phyloP scores from a whole-genome alignment of 2,329 filamentous ascomycete genomes.

The Colletotrichum gloeosporioides region DNA sequence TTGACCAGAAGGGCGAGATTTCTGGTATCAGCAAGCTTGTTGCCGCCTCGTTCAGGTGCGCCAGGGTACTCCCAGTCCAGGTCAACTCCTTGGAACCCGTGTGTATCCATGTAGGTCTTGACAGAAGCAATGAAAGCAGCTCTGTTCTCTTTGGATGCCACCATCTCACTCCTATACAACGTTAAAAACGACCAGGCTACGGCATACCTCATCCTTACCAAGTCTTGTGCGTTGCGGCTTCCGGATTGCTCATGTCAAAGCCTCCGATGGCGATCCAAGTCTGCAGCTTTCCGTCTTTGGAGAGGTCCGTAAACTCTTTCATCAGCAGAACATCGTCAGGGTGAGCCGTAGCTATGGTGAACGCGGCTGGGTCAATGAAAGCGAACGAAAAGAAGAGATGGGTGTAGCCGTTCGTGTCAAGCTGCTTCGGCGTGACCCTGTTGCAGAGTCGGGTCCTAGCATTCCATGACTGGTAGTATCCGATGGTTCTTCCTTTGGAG shows the following conservation, averaged over 20 bases:
- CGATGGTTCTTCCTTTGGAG: not conserved
- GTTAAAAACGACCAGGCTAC: not conserved
- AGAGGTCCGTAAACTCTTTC: constrained; percentile 33
- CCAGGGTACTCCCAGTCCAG: not conserved
- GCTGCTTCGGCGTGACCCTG: not conserved
- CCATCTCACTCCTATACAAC: not conserved
- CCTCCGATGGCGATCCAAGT: not conserved
- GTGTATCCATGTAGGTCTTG: not conserved
- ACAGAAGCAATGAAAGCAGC: not conserved
- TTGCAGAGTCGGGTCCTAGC: not conserved
- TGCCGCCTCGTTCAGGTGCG: not conserved
- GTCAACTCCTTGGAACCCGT: not conserved
- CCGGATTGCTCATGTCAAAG: not conserved
- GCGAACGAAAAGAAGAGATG: not conserved
- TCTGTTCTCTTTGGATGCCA: not conserved
- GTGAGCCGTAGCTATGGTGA: not conserved
- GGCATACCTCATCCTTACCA: rapidly evolving
- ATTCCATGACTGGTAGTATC: not conserved
- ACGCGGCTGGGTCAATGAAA: not conserved
- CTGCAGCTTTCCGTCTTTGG: not conserved
- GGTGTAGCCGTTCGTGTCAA: not conserved
- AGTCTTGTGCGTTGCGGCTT: not conserved
- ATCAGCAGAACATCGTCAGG: not conserved
- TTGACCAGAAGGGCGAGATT: not conserved
- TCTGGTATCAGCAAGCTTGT: not conserved